Percentiles rank a stretch among this genome's conserved stretches.
These are phyloP conservation scores for Aquilaria yunnanensis DNA, from an alignment of 345 rosid species.

Conservation along the genomic window DNA sequence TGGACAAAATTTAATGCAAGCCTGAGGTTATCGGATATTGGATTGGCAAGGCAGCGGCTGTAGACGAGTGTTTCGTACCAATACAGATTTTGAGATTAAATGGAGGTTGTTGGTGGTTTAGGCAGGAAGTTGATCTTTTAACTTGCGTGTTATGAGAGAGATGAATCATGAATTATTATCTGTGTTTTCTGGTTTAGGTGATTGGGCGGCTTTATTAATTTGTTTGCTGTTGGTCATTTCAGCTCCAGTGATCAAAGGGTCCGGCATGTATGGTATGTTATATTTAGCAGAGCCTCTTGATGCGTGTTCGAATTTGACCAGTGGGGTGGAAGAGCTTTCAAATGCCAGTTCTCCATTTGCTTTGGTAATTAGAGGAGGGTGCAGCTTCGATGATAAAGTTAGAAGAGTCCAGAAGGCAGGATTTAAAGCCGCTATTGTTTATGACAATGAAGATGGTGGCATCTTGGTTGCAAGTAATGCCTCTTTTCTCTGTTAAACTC, in stretches of 20 bases:
- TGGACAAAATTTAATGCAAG: no score
- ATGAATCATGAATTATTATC: no score
- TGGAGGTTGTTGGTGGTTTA: not conserved
- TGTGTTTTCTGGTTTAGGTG: no score
- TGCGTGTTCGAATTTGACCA: constrained; percentile 60
- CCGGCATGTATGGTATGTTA: constrained; percentile 66
- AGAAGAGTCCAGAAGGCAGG: constrained; percentile 84
- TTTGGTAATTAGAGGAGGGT: constrained; percentile 74
- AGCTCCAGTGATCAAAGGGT: constrained; percentile 58
- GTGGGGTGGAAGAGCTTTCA: constrained; percentile 29
- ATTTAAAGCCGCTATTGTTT: constrained; percentile 69
- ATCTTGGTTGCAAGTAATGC: constrained; percentile 68
- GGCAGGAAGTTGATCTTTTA: constrained; percentile 2
- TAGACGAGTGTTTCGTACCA: no score
- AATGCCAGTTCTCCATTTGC: constrained; percentile 48
- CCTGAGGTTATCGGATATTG: not conserved
- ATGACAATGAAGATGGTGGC: constrained; percentile 56
- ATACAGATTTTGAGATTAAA: no score
- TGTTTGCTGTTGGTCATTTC: constrained; percentile 23
- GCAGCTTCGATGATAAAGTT: constrained; percentile 89
- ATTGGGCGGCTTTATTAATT: no score
- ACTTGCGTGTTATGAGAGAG: not conserved
- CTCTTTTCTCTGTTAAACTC: constrained; percentile 9
- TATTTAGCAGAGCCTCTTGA: constrained; percentile 67
- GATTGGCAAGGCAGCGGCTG: not conserved